Percentiles rank a stretch among this genome's conserved stretches.
Evolutionary conservation across 1,284 basidiomycete species (phyloP).

Genomic region (Sporisorium reilianum): DNA sequence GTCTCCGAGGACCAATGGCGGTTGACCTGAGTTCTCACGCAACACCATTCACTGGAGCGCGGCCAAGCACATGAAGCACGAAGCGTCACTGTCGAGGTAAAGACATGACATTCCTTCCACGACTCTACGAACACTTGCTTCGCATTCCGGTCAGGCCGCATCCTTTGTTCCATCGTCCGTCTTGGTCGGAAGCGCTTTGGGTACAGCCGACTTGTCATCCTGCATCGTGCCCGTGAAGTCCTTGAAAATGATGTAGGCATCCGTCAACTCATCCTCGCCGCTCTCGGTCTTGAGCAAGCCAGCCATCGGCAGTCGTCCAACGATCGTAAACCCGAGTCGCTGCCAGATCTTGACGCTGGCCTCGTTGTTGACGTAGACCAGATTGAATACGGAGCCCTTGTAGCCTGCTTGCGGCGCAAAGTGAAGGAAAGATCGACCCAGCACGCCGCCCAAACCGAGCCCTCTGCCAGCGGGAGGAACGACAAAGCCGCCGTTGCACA

Average conservation of each 20-base stretch:
- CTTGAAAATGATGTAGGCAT: slow-evolving; percentile 88
- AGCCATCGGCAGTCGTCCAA: slow-evolving; percentile 85
- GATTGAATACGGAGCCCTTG: slow-evolving; percentile 89
- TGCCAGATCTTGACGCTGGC: slow-evolving; percentile 87
- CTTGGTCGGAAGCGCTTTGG: slow-evolving; percentile 14
- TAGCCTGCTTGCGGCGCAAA: slow-evolving; percentile 78
- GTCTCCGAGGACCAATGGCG: too few species aligned
- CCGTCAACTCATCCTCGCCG: slow-evolving; percentile 81
- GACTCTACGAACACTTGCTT: too few species aligned
- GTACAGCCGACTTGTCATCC: slow-evolving; percentile 7
- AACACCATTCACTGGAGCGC: too few species aligned
- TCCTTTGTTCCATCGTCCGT: slow-evolving; percentile 18
- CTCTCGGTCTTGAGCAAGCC: slow-evolving; percentile 76
- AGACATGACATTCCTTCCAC: too few species aligned
- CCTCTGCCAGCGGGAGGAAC: slow-evolving; percentile 79
- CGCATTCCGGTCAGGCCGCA: slow-evolving; percentile 3
- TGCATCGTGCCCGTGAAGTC: slow-evolving; percentile 72
- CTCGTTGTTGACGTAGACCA: slow-evolving; percentile 86
- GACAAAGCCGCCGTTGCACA: slow-evolving; percentile 91
- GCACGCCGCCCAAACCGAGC: slow-evolving; percentile 78
- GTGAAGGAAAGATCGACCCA: slow-evolving; percentile 84
- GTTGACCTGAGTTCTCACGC: too few species aligned
- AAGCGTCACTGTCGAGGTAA: too few species aligned
- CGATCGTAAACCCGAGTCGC: slow-evolving; percentile 81
- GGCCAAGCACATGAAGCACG: too few species aligned